phyloP scores from a whole-genome alignment of 108 stramenopile species.

The Skeletonema potamos region DNA sequence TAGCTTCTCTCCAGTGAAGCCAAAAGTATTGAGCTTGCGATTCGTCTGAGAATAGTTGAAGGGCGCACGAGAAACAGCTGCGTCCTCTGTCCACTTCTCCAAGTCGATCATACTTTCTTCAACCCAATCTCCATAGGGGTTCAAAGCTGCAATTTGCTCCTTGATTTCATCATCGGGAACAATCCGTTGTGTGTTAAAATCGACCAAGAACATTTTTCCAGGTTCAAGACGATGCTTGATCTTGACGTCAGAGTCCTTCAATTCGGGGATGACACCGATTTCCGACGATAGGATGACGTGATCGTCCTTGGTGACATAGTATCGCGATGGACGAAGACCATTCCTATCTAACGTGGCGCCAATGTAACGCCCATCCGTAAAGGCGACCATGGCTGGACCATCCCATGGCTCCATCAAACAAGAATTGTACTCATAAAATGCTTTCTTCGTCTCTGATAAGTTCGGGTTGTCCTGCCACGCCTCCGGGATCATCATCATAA shows the following conservation, averaged over 20 bases:
- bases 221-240: slow-evolving; percentile 96
- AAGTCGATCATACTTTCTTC: slow-evolving; percentile 77
- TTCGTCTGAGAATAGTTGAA: slow-evolving; percentile 82
- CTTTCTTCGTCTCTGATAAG: slow-evolving; percentile 88
- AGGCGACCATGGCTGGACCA: slow-evolving; percentile 98
- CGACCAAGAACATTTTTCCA: slow-evolving; percentile 98
- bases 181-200: slow-evolving; percentile 92
- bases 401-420: slow-evolving; percentile 99
- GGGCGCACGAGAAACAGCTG: slow-evolving; percentile 28
- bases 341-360: slow-evolving; percentile 95
- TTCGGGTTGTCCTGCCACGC: slow-evolving; percentile 96
- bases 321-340: slow-evolving; percentile 93
- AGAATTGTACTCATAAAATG: slow-evolving; percentile 98
- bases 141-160: slow-evolving; percentile 83
- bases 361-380: slow-evolving; percentile 94
- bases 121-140: slow-evolving; percentile 93
- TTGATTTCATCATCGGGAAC: slow-evolving; percentile 97
- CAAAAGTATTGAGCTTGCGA: slow-evolving; percentile 88
- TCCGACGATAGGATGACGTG: slow-evolving; percentile 93
- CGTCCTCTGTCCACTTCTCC: slow-evolving; percentile 68
- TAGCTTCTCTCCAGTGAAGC: slow-evolving; percentile 92
- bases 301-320: slow-evolving; percentile 96
- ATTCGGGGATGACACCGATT: slow-evolving; percentile 90
- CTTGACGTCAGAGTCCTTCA: slow-evolving; percentile 84
- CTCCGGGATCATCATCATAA: slow-evolving; percentile 97